These are phyloP conservation scores for Aspergillus oerlinghausenensis DNA, from an alignment of 2,329 filamentous ascomycete species.

Conservation along the genomic window DNA sequence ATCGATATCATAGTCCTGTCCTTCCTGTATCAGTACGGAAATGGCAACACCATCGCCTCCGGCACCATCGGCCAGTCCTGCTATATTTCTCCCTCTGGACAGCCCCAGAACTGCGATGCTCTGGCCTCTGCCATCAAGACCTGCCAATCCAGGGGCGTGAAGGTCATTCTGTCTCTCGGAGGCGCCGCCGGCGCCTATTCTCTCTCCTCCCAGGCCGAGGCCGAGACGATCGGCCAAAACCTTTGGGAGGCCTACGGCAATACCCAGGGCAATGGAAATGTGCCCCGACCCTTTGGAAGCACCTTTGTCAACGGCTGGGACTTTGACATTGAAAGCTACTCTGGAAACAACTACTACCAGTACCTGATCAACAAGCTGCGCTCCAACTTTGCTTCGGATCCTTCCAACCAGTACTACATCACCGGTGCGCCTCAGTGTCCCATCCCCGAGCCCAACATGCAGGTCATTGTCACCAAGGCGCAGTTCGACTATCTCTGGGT, in stretches of 20 bases:
- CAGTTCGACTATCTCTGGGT: constrained; percentile 44
- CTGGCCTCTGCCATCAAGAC: constrained; percentile 40
- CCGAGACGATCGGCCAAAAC: constrained; percentile 35
- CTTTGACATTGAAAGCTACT: constrained; percentile 45
- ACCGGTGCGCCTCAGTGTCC: constrained; percentile 47
- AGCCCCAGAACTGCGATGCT: constrained; percentile 29
- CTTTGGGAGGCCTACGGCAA: constrained; percentile 45
- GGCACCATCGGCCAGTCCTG: constrained; percentile 41
- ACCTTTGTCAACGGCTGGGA: constrained; percentile 50
- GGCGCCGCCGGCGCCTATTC: constrained; percentile 37
- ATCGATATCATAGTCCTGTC: constrained; percentile 44
- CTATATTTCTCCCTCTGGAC: constrained; percentile 23
- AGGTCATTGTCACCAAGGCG: constrained; percentile 34
- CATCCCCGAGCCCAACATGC: constrained; percentile 44
- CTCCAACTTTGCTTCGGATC: constrained; percentile 30
- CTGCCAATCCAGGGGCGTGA: constrained; percentile 43
- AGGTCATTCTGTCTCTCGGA: constrained; percentile 45
- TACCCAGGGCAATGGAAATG: constrained; percentile 32
- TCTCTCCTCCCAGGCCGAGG: constrained; percentile 33
- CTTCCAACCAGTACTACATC: constrained; percentile 41
- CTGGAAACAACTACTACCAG: constrained; percentile 35
- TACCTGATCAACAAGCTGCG: constrained; percentile 22
- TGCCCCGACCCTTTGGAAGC: constrained; percentile 20
- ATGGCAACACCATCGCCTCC: constrained; percentile 33
- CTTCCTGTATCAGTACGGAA: constrained; percentile 40